These are phyloP conservation scores for Vigna radiata DNA, from an alignment of 306 rosid genomes.

Conservation along the genomic window DNA sequence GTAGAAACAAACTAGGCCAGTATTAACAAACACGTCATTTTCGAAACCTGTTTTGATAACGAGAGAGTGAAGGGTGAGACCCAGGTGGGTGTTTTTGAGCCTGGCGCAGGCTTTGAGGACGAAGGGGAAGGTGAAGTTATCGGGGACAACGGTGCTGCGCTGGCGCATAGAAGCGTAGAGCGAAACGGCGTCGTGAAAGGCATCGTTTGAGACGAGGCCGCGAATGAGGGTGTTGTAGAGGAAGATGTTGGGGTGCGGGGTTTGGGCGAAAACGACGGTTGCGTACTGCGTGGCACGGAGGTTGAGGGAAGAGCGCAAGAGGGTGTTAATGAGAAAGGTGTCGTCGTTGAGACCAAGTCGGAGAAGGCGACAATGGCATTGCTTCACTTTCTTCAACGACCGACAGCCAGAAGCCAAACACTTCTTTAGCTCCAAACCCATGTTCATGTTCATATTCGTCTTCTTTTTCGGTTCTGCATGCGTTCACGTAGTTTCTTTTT, in stretches of 20 bases:
- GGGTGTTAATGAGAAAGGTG: slow-evolving; percentile 56
- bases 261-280: slow-evolving; percentile 51
- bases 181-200: slow-evolving; percentile 51
- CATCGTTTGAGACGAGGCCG: slow-evolving; percentile 61
- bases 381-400: slow-evolving; percentile 61
- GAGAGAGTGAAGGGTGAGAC: slow-evolving; percentile 59
- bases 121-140: slow-evolving; percentile 68
- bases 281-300: slow-evolving; percentile 47
- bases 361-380: slow-evolving; percentile 61
- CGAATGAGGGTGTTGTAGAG: slow-evolving; percentile 74
- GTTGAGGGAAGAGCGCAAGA: slow-evolving; percentile 56
- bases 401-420: slow-evolving; percentile 50
- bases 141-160: slow-evolving; percentile 41
- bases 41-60: slow-evolving; percentile 66
- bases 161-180: slow-evolving; percentile 57
- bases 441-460: background rate
- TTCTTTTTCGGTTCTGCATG: background rate
- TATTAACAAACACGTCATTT: slow-evolving; percentile 64
- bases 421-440: slow-evolving; percentile 56
- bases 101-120: slow-evolving; percentile 71
- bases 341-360: slow-evolving; percentile 63
- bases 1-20: slow-evolving; percentile 59
- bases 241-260: slow-evolving; percentile 50
- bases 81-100: slow-evolving; percentile 49
- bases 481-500: background rate